These are phyloP conservation scores for Dendrocalamus sinicus DNA, from an alignment of 176 grass and related monocot species.

Conservation along the genomic window DNA sequence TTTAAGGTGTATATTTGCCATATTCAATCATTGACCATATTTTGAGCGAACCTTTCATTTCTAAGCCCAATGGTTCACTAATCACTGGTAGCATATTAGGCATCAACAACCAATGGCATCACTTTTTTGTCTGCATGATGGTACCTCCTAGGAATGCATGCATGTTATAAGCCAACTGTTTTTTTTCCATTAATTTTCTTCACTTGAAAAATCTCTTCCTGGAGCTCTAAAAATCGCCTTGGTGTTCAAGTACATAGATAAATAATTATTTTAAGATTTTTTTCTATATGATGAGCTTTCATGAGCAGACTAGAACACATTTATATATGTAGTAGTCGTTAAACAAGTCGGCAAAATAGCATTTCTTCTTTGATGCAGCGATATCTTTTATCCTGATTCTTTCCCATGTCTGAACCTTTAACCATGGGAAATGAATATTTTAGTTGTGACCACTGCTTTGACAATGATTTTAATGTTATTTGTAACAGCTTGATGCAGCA, in stretches of 20 bases:
- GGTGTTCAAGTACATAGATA: constrained; percentile 1
- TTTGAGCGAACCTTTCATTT: not conserved
- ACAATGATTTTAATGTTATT: constrained; percentile 29
- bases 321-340: not conserved
- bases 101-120: not conserved
- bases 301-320: constrained; percentile 2
- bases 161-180: not conserved
- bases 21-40: not conserved
- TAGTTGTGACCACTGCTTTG: constrained; percentile 9
- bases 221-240: not conserved
- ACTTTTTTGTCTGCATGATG: not conserved
- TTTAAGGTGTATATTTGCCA: not conserved
- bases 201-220: not conserved
- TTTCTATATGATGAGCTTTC: not conserved
- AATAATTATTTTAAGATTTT: not conserved
- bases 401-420: not conserved
- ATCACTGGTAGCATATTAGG: not conserved
- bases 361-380: not conserved
- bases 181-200: not conserved
- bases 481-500: constrained; percentile 69
- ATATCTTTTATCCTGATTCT: not conserved
- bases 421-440: not conserved
- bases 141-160: not conserved
- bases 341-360: not conserved
- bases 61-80: not conserved